Evolutionary conservation across 169 alveolate genomes (phyloP), one percentile per base, ranked within the genome.

Genomic region (Amoebophrya sp.): DNA sequence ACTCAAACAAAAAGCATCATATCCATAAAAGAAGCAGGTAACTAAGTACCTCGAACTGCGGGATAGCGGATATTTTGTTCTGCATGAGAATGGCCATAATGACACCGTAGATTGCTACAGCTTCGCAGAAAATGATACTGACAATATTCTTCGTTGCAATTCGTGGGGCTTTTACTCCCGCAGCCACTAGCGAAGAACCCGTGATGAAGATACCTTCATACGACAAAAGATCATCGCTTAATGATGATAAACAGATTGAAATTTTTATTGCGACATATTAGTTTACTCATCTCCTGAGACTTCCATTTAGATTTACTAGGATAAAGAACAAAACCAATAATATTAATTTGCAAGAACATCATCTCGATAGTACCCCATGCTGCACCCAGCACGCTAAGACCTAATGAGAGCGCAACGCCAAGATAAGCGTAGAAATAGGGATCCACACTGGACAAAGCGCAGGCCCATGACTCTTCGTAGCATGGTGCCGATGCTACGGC

Each of bases 111-210:
- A 98, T 98, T 89, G 99, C 99, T 29, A 98, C 99, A 40, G 99
- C 99, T 94, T 99, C 99, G 95, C 99, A 99, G 95, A 99, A 99
- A 94, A 98, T 99, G 90, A 99, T 98, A 89, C 99, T 97, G 76
- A 99, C 98, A 92, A 99, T 94, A 95, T 98, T 99, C 96, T 99
- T 99, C 40, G 99, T 98, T 90, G 99, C 98, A 91, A 99, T 98
- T 93, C 99, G 97, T 34, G 99, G 99, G 89, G 99, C 97, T 95
- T 98, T 98, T 91, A 99, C 98, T 41, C 99, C 98, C 36, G 99
- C 99, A 1, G 99, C 99, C 89, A 99, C 96, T 40, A 99, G 95
- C 91, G 99, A 96, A 92, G 98, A 96, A 18, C 99, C 99, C 47
- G 99, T 98, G 78, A 98, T 96, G 95, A 98, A 98, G 40, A 99